These are phyloP conservation scores for Pythium rishiriense DNA, from an alignment of 352 stramenopile genomes.

Conservation along the genomic window DNA sequence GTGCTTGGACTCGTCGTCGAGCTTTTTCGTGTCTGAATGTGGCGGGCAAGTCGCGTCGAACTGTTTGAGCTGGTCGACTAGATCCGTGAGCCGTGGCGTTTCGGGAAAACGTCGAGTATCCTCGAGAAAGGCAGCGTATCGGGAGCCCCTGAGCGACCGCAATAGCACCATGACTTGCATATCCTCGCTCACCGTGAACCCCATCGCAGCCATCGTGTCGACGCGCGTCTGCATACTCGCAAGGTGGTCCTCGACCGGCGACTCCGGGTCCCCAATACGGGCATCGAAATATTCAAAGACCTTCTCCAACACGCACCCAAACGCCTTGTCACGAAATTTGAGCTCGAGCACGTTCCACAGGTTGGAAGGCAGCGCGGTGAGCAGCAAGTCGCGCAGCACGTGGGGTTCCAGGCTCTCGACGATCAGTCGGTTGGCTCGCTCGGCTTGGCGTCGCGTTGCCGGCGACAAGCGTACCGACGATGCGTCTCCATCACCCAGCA, in stretches of 20 bases:
- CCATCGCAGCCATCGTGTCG: conserved; percentile 17
- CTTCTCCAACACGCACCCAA: conserved; percentile 26
- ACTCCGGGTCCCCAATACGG: conserved; percentile 7
- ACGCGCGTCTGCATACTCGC: conserved; percentile 11
- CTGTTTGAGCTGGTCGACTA: conserved; percentile 13
- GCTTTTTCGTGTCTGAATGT: neutral
- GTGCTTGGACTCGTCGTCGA: neutral
- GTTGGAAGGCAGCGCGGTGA: conserved; percentile 19
- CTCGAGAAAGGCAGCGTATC: conserved; percentile 3
- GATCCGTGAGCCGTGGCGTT: neutral
- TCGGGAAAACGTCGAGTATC: neutral
- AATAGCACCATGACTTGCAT: conserved; percentile 24
- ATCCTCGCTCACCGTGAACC: conserved; percentile 15
- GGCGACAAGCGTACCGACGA: neutral
- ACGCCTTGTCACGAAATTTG: conserved; percentile 18
- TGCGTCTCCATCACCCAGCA: neutral
- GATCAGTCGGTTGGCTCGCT: conserved; percentile 13
- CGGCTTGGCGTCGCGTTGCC: neutral
- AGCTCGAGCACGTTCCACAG: conserved; percentile 22
- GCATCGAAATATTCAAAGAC: conserved; percentile 26
- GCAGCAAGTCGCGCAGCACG: conserved; percentile 24
- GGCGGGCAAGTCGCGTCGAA: neutral
- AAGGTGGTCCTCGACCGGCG: conserved; percentile 6
- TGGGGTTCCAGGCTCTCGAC: conserved; percentile 26
- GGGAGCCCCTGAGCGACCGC: conserved; percentile 17